Evolutionary conservation across 1,284 basidiomycete genomes (phyloP), one percentile per base, ranked within the genome.

Genomic region (Xerocomus amazonicus): DNA sequence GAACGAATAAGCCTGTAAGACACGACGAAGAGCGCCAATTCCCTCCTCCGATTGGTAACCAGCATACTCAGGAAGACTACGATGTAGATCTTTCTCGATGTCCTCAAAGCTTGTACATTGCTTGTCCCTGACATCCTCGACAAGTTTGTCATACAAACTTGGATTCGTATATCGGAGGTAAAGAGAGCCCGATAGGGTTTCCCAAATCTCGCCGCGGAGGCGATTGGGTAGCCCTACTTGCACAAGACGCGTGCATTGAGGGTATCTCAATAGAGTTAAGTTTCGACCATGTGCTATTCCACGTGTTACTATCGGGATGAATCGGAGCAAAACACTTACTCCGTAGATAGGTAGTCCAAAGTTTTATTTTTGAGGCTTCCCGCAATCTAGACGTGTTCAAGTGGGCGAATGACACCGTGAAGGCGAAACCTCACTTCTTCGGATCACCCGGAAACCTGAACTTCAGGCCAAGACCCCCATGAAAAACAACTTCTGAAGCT

Each of bases 1-100:
- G 76, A 96, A 96, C 52, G 94, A 94, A 72, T 98, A 99, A 1
- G 97, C 96, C 39, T 95, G 93, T 44, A 99, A 70, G 1, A 99
- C 97, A 50, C 95, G 80, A 47, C 97, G 77, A 52, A 99, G 75
- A 7, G 91, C 87, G 39, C 70, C 72, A 51, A 97, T 91, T 1
- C 94, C 95, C 45, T 90, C 86, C 27, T 91, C 86, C 17, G 81
- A 82, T 65, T 97, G 94, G 68, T 96, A 97, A 2, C 92, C 94
- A 28, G 92, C 86, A 68, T 97, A 97, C 64, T 97, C 95, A 0
- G 94, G 94, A 52, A 97, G 71, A 71, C 90, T 93, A 17, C 97
- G 81, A 70, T 97, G 96, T 35, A 99, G 72, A 67, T 99, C 97
- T 71, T 99, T 99, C 72, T 99, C 97, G 44, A 99, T 99, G 67